Evolutionary conservation across 345 rosid genomes (phyloP), one percentile per base, ranked within the genome.

Genomic region (Eucalyptus curtisii): DNA sequence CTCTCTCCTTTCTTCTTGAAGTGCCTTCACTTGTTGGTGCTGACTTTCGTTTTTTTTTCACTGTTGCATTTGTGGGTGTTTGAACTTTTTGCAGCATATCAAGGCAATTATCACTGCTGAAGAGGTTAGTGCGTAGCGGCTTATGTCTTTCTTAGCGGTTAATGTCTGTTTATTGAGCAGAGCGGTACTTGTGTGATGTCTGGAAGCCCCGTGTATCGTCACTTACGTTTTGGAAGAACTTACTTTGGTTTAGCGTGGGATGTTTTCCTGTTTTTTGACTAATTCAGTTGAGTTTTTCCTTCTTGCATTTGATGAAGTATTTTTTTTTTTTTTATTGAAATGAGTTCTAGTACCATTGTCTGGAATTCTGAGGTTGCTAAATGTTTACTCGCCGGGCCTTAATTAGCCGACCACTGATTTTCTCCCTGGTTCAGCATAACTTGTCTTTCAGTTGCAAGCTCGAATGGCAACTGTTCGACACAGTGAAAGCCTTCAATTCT

Each of bases 81-180:
- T 64, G 76, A 64, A 64, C 17, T 64, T 14, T 64, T 53, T 89
- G 94, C 95, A 97, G 99, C 99, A 98, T 90, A 96, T 98, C 90
- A 97, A 98, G 93, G 99, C 99, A 31, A 98, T 98, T 55, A 98
- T 98, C 40, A 98, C 98, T 87, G 89, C 99, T 40, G 97, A 97
- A 44, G 98, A 97, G 98, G 99, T 98, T 76, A 86, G 98, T 91
- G 87, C 5, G n/a, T 10, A 31, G 55, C 49, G 40, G 30, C 59
- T 84, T 50, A 66, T 68, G 49, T 42, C 59, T 8, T 49, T 33
- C 17, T 85, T 90, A 6, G 15, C 33, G 71, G 37, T 87, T 49
- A 11, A 31, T 33, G 86, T 55, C 25, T 66, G 47, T 12, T 30
- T 57, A 76, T 33, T 85, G n/a, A n/a, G n/a, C n/a, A n/a, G n/a